Evolutionary conservation across 192 early-diverging fungal species (phyloP).

Genomic region (Kickxella alabastrina): DNA sequence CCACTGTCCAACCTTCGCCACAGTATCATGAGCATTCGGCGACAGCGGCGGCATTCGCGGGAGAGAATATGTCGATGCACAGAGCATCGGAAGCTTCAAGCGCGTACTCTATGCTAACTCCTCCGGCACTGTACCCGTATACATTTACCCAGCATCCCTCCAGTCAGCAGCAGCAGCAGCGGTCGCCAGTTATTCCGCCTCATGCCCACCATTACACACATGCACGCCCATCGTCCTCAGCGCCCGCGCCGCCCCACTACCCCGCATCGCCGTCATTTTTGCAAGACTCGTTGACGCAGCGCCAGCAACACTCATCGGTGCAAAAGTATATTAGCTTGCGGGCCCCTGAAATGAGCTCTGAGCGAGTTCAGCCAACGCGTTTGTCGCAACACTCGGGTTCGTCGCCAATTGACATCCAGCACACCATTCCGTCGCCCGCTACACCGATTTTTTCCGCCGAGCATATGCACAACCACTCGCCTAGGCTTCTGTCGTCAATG

Average conservation of each 20-base stretch:
- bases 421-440: conserved; percentile 20
- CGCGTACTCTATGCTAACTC: conserved; percentile 28
- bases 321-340: conserved; percentile 1
- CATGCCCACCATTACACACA: conserved; percentile 1
- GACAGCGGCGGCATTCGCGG: conserved; percentile 2
- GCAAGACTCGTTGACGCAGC: conserved; percentile 5
- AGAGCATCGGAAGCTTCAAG: conserved; percentile 17
- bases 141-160: conserved; percentile 35
- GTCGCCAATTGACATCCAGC: conserved; percentile 6
- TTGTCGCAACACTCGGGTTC: background rate
- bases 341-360: conserved; percentile 9
- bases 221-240: background rate
- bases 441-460: conserved; percentile 21
- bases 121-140: conserved; percentile 40
- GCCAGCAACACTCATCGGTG: background rate
- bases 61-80: conserved; percentile 1
- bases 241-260: background rate
- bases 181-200: too few relatives aligned
- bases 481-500: conserved; percentile 31
- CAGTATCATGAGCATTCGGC: conserved; percentile 15
- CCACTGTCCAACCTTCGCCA: conserved; percentile 25
- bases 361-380: conserved; percentile 2
- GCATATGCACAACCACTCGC: conserved; percentile 11
- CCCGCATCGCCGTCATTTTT: conserved; percentile 1
- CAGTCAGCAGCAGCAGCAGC: conserved; percentile 43